Percentiles rank a stretch among this genome's conserved stretches.
These are phyloP conservation scores for Pseudocercospora pini-densiflorae DNA, from an alignment of 2,329 filamentous ascomycete species.

Conservation along the genomic window DNA sequence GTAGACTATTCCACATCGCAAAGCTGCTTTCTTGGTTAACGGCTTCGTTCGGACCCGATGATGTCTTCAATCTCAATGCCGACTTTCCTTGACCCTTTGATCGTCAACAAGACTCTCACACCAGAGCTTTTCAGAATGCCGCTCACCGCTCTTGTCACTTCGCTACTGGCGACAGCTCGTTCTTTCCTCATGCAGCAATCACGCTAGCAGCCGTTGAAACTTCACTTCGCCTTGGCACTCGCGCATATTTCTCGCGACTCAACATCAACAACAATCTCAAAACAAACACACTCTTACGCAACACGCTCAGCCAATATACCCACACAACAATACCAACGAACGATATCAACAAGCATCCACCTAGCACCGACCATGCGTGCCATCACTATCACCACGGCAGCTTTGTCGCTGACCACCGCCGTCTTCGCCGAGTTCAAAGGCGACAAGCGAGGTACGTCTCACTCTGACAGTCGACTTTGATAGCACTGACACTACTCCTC, in stretches of 20 bases:
- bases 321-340: background rate
- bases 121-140: background rate
- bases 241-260: background rate
- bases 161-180: background rate
- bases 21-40: too few relatives aligned
- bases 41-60: too few relatives aligned
- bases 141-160: background rate
- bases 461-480: background rate
- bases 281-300: background rate
- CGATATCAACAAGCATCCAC: conserved; percentile 2
- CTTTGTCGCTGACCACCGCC: background rate
- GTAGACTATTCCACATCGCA: too few relatives aligned
- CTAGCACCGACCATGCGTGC: background rate
- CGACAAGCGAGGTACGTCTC: background rate
- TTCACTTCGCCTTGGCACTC: background rate
- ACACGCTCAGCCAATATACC: background rate
- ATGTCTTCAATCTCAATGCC: too few relatives aligned
- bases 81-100: too few relatives aligned
- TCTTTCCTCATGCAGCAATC: background rate
- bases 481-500: background rate
- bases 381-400: background rate
- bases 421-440: background rate
- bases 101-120: background rate
- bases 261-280: background rate
- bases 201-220: conserved; percentile 4